Conservation (phyloP, 164 flowering plant genomes). For the Stephania japonica region DNA sequence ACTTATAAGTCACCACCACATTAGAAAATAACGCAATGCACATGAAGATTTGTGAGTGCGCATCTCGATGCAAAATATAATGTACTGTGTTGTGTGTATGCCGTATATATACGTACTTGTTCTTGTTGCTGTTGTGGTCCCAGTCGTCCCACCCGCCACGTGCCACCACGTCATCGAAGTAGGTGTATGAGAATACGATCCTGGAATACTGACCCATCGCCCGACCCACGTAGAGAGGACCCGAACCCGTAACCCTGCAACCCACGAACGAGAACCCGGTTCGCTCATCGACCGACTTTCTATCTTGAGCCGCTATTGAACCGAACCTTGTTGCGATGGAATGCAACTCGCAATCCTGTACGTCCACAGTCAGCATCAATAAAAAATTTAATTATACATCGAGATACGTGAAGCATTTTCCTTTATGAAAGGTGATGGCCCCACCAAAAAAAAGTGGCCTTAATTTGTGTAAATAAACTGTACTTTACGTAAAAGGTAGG, state of each 20-base stretch:
- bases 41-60: no score
- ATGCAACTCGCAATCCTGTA: conserved; percentile 79
- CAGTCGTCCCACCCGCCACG: conserved; percentile 96
- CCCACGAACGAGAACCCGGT: conserved; percentile 78
- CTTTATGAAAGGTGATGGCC: no score
- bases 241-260: conserved; percentile 79
- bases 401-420: no score
- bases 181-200: conserved; percentile 70
- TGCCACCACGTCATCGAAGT: conserved; percentile 77
- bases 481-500: background rate
- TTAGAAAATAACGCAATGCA: no score
- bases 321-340: conserved; percentile 90
- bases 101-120: conserved; percentile 34
- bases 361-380: no score
- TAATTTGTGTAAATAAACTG: no score
- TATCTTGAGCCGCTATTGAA: conserved; percentile 85
- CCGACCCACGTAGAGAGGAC: conserved; percentile 87
- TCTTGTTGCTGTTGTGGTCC: conserved; percentile 72
- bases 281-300: conserved; percentile 50
- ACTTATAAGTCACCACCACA: background rate
- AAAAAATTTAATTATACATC: no score
- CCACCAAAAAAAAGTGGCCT: no score
- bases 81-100: no score
- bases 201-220: conserved; percentile 91
- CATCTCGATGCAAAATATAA: no score